Evolutionary conservation across 192 early-diverging fungal species (phyloP).

Genomic region (Coemansia sp.): DNA sequence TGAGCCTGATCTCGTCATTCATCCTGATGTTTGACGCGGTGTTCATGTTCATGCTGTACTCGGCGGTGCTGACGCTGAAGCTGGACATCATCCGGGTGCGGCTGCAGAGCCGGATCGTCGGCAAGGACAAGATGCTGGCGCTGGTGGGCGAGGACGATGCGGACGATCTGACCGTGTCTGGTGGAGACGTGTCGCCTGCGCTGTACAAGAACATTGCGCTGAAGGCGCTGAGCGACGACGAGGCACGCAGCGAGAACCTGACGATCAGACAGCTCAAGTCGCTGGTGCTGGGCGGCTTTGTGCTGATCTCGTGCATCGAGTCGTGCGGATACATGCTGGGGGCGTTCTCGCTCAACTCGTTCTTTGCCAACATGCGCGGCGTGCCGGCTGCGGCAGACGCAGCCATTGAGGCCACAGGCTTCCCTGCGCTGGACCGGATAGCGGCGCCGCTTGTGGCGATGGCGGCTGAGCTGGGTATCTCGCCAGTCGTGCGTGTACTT

Average conservation of each 20-base stretch:
- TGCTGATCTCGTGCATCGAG: slow-evolving; percentile 49
- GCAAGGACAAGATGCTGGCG: not conserved
- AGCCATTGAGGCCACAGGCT: slow-evolving; percentile 34
- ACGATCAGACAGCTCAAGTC: slow-evolving; percentile 51
- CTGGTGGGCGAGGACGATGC: not conserved
- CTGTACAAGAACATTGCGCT: slow-evolving; percentile 60
- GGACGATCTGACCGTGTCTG: slow-evolving; percentile 21
- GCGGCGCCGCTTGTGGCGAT: slow-evolving; percentile 29
- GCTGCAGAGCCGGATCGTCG: slow-evolving; percentile 36
- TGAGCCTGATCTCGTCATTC: slow-evolving; percentile 78
- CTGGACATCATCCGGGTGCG: slow-evolving; percentile 69
- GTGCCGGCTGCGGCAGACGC: slow-evolving; percentile 1
- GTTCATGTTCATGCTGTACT: slow-evolving; percentile 83
- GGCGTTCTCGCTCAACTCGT: slow-evolving; percentile 41
- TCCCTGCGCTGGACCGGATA: slow-evolving; percentile 37
- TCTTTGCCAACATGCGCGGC: slow-evolving; percentile 23
- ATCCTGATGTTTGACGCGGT: slow-evolving; percentile 79
- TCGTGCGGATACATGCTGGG: slow-evolving; percentile 45
- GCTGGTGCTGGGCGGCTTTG: slow-evolving; percentile 48
- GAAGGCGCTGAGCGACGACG: slow-evolving; percentile 62
- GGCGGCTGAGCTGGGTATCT: not conserved
- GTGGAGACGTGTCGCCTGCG: slow-evolving; percentile 52
- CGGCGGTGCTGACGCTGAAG: slow-evolving; percentile 83
- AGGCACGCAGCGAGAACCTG: slow-evolving; percentile 53
- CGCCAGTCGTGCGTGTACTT: slow-evolving; percentile 25